Conservation (phyloP, 2,329 filamentous ascomycete species). For the Sporothrix schenckii region DNA sequence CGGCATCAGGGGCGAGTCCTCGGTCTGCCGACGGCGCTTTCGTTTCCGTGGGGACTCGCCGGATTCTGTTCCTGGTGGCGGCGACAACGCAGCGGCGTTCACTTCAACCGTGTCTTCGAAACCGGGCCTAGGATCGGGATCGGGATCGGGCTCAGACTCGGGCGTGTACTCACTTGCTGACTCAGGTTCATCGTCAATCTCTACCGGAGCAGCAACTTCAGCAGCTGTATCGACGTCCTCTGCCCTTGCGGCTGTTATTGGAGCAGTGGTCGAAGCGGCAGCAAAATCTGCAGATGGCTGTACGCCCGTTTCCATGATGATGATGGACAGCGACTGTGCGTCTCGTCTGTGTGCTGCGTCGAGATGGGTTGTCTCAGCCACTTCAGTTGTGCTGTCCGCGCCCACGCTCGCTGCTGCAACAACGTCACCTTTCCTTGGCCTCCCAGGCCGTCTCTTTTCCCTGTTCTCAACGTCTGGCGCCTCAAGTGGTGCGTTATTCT, state of each 20-base stretch:
- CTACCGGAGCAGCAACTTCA: background rate
- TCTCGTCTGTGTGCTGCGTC: background rate
- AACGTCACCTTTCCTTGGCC: constrained; percentile 2
- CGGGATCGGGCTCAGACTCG: background rate
- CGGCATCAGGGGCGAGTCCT: background rate
- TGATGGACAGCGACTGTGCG: background rate
- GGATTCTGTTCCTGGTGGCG: background rate
- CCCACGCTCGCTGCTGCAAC: too few species aligned
- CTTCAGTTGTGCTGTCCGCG: background rate
- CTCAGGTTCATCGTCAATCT: background rate
- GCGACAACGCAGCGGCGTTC: background rate
- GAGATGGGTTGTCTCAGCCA: background rate
- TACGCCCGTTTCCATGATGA: background rate
- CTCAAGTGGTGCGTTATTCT: background rate
- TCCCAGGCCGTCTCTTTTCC: background rate
- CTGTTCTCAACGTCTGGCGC: background rate
- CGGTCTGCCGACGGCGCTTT: background rate
- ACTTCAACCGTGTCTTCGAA: background rate
- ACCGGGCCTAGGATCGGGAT: too few species aligned
- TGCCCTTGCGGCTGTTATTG: background rate
- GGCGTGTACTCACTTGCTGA: background rate
- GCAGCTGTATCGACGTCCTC: background rate
- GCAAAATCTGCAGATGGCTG: background rate
- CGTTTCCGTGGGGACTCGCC: background rate
- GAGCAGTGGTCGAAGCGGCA: background rate